Evolutionary conservation across 1,139 yeast genomes (phyloP).

Genomic region (Scheffersomyces lignicola): DNA sequence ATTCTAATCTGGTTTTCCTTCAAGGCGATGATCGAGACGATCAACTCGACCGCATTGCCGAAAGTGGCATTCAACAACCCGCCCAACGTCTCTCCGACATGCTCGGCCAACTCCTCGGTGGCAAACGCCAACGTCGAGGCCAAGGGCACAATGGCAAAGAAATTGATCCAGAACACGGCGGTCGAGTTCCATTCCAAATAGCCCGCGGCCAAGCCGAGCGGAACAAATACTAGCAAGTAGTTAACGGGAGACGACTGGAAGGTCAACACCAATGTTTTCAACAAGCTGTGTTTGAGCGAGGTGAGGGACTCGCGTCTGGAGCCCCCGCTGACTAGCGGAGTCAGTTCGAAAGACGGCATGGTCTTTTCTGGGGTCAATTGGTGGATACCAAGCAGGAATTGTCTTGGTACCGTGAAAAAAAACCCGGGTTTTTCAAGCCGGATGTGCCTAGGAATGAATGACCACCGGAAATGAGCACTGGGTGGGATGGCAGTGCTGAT

Average conservation of each 20-base stretch:
- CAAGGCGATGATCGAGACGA: conserved; percentile 89
- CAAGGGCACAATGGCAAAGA: conserved; percentile 87
- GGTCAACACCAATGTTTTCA: conserved; percentile 24
- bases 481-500: no score
- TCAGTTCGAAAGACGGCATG: background rate
- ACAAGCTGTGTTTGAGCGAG: conserved; percentile 1
- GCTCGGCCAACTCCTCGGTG: conserved; percentile 86
- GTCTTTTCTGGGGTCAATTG: no score
- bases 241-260: conserved; percentile 74
- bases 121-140: conserved; percentile 90
- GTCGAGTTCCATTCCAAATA: conserved; percentile 55
- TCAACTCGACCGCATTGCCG: conserved; percentile 92
- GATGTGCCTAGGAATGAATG: no score
- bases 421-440: no score
- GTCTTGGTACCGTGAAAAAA: no score
- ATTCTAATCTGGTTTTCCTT: conserved; percentile 83
- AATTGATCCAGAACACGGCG: conserved; percentile 70
- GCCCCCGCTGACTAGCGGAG: background rate
- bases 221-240: conserved; percentile 75
- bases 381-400: no score
- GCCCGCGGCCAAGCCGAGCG: conserved; percentile 81
- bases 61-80: conserved; percentile 94
- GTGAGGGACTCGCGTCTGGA: conserved; percentile 1
- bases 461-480: no score
- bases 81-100: conserved; percentile 87